phyloP scores from a whole-genome alignment of 441 rosid species.

The Omphalea diandra region DNA sequence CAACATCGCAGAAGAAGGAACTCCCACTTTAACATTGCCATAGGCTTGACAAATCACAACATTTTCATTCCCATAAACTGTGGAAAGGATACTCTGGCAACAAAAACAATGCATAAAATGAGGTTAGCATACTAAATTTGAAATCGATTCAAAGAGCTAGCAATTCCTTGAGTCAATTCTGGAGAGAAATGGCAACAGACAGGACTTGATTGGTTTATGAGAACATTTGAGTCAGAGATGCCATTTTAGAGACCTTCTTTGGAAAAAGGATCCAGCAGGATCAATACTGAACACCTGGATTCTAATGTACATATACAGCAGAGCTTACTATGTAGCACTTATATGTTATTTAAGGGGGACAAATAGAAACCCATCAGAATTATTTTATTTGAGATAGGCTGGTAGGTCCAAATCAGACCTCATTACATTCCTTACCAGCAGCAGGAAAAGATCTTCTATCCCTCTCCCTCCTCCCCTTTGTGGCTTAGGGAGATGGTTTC shows the following conservation, averaged over 20 bases:
- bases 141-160: conserved; percentile 13
- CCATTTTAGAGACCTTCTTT: background rate
- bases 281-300: background rate
- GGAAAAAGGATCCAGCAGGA: background rate
- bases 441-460: background rate
- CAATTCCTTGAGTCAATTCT: conserved; percentile 8
- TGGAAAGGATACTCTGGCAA: conserved; percentile 69
- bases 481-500: background rate
- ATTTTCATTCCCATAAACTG: conserved; percentile 59
- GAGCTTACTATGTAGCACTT: background rate
- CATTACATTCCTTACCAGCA: background rate
- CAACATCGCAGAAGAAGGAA: conserved; percentile 69
- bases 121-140: conserved; percentile 18
- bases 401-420: background rate
- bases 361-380: background rate
- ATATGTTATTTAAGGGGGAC: background rate
- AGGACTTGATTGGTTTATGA: conserved; percentile 6
- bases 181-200: background rate
- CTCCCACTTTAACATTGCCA: conserved; percentile 63
- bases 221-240: background rate
- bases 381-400: background rate
- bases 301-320: background rate
- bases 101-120: conserved; percentile 24
- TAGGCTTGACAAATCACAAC: conserved; percentile 65
- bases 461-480: background rate